These are phyloP conservation scores for Petrea volubilis DNA, from an alignment of 257 asterid genomes.

Conservation along the genomic window DNA sequence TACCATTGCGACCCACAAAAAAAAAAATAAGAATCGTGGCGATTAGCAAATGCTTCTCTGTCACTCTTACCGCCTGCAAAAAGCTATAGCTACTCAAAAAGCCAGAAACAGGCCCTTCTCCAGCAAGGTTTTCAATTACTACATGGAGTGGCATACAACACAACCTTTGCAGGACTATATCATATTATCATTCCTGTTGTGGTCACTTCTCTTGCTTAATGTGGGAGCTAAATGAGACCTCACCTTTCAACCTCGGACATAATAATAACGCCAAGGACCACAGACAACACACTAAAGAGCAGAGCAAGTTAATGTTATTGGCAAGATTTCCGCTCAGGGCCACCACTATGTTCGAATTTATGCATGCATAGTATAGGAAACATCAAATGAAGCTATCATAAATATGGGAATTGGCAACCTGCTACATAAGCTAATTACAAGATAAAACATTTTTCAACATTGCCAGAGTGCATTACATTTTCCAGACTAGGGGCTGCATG, in stretches of 20 bases:
- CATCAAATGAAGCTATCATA: too few species aligned
- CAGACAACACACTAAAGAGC: background rate
- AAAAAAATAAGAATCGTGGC: background rate
- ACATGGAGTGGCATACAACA: background rate
- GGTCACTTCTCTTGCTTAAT: conserved; percentile 12
- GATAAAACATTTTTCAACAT: too few species aligned
- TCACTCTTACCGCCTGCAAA: conserved; percentile 18
- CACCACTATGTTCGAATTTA: too few species aligned
- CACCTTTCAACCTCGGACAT: conserved; percentile 11
- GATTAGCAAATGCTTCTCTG: conserved; percentile 19
- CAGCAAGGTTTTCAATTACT: background rate
- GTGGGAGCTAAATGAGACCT: conserved; percentile 1
- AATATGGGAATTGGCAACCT: too few species aligned
- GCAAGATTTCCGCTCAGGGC: background rate
- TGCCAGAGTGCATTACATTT: too few species aligned
- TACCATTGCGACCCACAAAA: conserved; percentile 19
- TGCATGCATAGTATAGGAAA: too few species aligned
- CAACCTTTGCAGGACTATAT: background rate
- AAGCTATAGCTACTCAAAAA: background rate
- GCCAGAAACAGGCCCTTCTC: background rate
- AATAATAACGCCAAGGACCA: conserved; percentile 19
- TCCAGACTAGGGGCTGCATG: too few species aligned
- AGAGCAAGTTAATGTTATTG: background rate
- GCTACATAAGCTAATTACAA: too few species aligned
- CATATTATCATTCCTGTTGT: background rate